Evolutionary conservation across 1,139 yeast species (phyloP).

Genomic region (Magnusiomyces paraingens): DNA sequence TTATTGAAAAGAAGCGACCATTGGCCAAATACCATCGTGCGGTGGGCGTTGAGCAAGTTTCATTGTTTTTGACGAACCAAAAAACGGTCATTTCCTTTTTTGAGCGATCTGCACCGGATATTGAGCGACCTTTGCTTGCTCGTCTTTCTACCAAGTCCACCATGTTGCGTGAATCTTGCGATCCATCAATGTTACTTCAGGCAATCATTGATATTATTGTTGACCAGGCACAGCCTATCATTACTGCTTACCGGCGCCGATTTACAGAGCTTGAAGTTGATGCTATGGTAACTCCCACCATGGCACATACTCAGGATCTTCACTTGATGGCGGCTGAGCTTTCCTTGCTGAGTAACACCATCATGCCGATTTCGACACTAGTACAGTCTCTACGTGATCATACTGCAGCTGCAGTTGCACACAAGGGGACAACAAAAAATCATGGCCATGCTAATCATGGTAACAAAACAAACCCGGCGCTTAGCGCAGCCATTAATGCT

Average conservation of each 20-base stretch:
- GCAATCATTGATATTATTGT: slow-evolving; percentile 48
- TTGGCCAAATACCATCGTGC: slow-evolving; percentile 39
- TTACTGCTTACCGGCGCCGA: slow-evolving; percentile 48
- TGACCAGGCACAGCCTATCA: slow-evolving; percentile 53
- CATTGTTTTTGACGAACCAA: slow-evolving; percentile 40
- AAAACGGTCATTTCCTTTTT: slow-evolving; percentile 47
- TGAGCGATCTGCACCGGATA: slow-evolving; percentile 46
- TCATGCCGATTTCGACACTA: slow-evolving; percentile 42
- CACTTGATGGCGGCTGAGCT: slow-evolving; percentile 49
- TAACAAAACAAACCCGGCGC: neutral
- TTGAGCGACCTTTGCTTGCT: slow-evolving; percentile 44
- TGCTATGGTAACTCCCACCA: slow-evolving; percentile 43
- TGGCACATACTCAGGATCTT: slow-evolving; percentile 44
- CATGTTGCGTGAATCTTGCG: slow-evolving; percentile 43
- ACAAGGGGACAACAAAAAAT: neutral
- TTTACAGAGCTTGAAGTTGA: slow-evolving; percentile 45
- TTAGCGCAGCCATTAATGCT: no score
- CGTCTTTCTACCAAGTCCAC: slow-evolving; percentile 42
- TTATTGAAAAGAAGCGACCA: slow-evolving; percentile 42
- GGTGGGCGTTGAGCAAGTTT: slow-evolving; percentile 51
- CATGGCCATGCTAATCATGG: neutral
- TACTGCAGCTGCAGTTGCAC: slow-evolving; percentile 17
- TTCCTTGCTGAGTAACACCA: slow-evolving; percentile 39
- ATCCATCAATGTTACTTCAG: slow-evolving; percentile 45
- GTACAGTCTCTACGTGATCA: slow-evolving; percentile 41